Conservation (phyloP, 2,329 filamentous ascomycete genomes). For the Alternaria infectoria region DNA sequence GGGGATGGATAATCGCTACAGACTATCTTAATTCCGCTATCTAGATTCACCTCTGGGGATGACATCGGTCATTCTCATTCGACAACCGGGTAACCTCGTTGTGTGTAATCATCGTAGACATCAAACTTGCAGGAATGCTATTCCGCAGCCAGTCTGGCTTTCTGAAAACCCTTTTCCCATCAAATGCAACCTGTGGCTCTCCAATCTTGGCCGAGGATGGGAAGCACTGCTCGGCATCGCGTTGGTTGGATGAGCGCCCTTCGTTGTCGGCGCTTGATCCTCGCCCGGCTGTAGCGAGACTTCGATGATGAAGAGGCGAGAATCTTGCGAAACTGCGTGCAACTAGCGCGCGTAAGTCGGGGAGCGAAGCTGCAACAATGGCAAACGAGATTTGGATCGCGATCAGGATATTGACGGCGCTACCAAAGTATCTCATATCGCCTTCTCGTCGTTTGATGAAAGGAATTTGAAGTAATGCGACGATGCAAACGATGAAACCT, state of each 20-base stretch:
- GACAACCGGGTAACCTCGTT: constrained; percentile 7
- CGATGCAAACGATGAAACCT: constrained; percentile 34
- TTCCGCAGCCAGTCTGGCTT: constrained; percentile 33
- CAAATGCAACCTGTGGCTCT: constrained; percentile 5
- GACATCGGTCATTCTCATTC: background rate
- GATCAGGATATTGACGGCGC: constrained; percentile 34
- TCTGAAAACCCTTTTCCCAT: constrained; percentile 8
- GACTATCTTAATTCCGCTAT: background rate
- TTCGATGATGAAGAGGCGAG: constrained; percentile 31
- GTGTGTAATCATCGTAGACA: constrained; percentile 24
- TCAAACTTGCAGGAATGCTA: constrained; percentile 24
- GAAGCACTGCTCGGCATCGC: constrained; percentile 7
- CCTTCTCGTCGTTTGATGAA: constrained; percentile 31
- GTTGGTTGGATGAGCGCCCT: background rate
- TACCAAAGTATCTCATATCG: constrained; percentile 30
- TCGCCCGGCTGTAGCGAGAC: constrained; percentile 14
- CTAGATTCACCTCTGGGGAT: background rate
- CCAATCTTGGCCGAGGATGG: background rate
- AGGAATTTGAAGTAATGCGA: constrained; percentile 36
- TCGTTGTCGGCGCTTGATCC: background rate
- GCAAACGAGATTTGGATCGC: constrained; percentile 34
- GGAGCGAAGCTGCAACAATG: constrained; percentile 34
- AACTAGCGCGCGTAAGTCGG: constrained; percentile 32
- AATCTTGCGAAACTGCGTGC: constrained; percentile 27
- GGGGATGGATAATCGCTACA: background rate